phyloP scores from a whole-genome alignment of 2,329 filamentous ascomycete species.

The Penicillium sp. region DNA sequence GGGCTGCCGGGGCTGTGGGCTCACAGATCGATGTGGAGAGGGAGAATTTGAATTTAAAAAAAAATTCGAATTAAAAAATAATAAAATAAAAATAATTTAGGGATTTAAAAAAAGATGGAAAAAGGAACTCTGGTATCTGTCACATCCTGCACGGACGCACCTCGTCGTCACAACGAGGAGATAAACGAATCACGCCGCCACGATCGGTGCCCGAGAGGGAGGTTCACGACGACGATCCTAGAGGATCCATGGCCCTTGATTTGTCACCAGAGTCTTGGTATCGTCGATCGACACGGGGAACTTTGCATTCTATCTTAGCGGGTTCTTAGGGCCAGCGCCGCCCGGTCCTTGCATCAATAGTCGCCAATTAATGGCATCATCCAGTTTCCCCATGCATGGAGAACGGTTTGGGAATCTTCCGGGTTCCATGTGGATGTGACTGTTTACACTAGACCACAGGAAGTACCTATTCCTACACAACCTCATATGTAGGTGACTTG shows the following conservation, averaged over 20 bases:
- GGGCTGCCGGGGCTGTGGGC: constrained; percentile 22
- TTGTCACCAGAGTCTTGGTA: constrained; percentile 38
- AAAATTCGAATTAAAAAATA: constrained; percentile 2
- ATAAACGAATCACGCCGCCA: constrained; percentile 37
- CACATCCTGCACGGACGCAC: constrained; percentile 37
- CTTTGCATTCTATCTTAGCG: constrained; percentile 2
- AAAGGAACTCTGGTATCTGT: constrained; percentile 32
- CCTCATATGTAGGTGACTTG: neutral
- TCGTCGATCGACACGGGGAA: constrained; percentile 37
- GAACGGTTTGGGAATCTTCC: constrained; percentile 16
- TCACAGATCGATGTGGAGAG: constrained; percentile 9
- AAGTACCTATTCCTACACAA: neutral
- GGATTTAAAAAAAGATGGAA: neutral
- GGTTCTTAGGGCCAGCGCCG: constrained; percentile 21
- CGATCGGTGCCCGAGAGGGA: constrained; percentile 26
- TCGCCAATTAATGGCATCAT: constrained; percentile 30
- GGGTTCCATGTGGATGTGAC: constrained; percentile 12
- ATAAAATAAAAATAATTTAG: neutral
- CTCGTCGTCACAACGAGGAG: constrained; percentile 15
- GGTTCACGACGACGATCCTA: constrained; percentile 27
- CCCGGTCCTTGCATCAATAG: constrained; percentile 45
- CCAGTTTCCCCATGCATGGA: constrained; percentile 13
- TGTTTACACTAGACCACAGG: neutral
- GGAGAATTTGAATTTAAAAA: constrained; percentile 5
- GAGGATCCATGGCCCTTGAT: constrained; percentile 36